Base-by-base conservation (phyloP, 495 filamentous ascomycete genomes). In the Ascodesmis nigricans region DNA sequence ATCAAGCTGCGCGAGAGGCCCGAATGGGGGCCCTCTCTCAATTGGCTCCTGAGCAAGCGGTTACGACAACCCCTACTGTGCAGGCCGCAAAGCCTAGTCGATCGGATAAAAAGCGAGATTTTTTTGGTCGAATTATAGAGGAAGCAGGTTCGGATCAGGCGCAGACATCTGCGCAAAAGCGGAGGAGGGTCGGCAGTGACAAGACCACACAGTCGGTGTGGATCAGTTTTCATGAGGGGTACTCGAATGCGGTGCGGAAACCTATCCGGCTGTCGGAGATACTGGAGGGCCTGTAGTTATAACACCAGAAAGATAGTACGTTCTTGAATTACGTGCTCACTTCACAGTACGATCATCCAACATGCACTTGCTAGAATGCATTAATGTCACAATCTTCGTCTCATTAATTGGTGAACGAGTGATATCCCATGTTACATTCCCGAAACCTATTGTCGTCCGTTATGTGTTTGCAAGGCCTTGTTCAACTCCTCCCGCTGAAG, bases 191-290 rank as follows among this genome's bases (percentile, higher is more conserved):
- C 17, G 40, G 46, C 5, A 45, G 46, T 13, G 55, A 43, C 2
- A 55, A 57, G 15, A 58, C 42, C 5, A 58, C 55, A 17, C 47
- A 55, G 28, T 67, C 66, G 29, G 73, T 90, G 7, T 97, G 87
- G 84, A 72, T 92, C 15, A 91, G 73, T 40, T 97, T 75, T 52
- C 75, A 93, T 48, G 87, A 95, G 56, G 87, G 87, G n/a, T 74
- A 79, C 52, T 87, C 78, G 43, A 95, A 95, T 59, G 87, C 87
- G 6, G 87, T 97, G 27, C 67, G 78, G 51, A 95, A 93, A 53
- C 81, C 82, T 3, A 67, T 97, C 40, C 76, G 75, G 24, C 52
- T 97, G 56, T 69, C 71, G 39, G 87, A 97, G 53, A 61, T 97
- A 43, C 57, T 97, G 62, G 62, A 59, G 38, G 73, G 67, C n/a